Base-by-base conservation (phyloP, 805 yeast genomes). In the Metschnikowia reukaufii region DNA sequence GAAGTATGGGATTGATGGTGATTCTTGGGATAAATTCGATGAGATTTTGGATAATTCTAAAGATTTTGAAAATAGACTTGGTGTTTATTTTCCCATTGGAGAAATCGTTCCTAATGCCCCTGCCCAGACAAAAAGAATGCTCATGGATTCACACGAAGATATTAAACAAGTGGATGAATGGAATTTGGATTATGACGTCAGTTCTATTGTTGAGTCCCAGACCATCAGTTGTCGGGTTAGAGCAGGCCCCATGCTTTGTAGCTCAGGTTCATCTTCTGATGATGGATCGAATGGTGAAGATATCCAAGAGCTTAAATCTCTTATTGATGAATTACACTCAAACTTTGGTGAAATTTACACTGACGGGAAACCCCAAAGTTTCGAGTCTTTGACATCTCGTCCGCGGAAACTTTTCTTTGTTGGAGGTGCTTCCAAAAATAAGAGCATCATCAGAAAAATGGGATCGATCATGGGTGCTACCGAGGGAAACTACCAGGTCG, bases 101-200 rank as follows among this genome's bases (percentile, higher is more conserved):
- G 97, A 90, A 62, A 90, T 90, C 54, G 88, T 89, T 18, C 97
- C 97, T 13, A 87, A 85, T 64, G 85, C 84, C 1, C 67, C 77
- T 20, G 79, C 90, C 0, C 86, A 83, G 52, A 78, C 77, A 19
- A 73, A 80, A 48, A 66, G 90, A 48, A 79, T 78, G 44, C 61
- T 64, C 17, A 74, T 77, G 51, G 60, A 68, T 36, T 49, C 54
- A 2, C 51, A 54, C 6, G 54, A 51, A 6, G 55, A 71, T 8
- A 39, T 71, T 4, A 51, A 42, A 4, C 66, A 63, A 4, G 59
- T 60, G 4, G 54, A 58, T n/a, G 16, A 35, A 25, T 77, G 81
- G 75, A 70, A 73, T n/a, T 62, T 66, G 19, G 84, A 81, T 23
- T 65, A 71, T 25, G 96, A 90, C 65, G 95, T 83, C 4, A 67